phyloP scores from a whole-genome alignment of 345 rosid species.

The Euclidium syriacum region DNA sequence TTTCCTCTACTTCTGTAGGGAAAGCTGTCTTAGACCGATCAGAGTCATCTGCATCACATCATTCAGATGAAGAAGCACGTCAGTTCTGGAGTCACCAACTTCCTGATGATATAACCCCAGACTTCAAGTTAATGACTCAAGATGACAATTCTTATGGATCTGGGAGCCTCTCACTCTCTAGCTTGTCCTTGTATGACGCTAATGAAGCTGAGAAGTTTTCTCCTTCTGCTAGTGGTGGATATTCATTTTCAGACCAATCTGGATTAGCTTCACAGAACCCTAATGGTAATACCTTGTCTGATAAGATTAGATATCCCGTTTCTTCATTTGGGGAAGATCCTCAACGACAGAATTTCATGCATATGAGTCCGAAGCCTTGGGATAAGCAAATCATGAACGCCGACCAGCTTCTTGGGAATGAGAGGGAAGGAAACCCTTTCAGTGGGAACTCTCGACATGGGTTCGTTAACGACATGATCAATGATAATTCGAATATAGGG shows the following conservation, averaged over 20 bases:
- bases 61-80: conserved; percentile 89
- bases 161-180: conserved; percentile 62
- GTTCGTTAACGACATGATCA: conserved; percentile 47
- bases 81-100: conserved; percentile 93
- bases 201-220: conserved; percentile 50
- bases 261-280: conserved; percentile 46
- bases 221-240: conserved; percentile 49
- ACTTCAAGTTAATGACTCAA: conserved; percentile 73
- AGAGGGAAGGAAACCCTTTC: conserved; percentile 47
- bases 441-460: conserved; percentile 50
- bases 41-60: conserved; percentile 67
- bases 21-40: conserved; percentile 68
- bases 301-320: conserved; percentile 50
- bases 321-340: conserved; percentile 65
- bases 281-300: conserved; percentile 52
- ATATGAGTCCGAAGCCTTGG: conserved; percentile 59
- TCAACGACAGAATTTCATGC: conserved; percentile 39
- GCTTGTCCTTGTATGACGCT: conserved; percentile 62
- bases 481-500: conserved; percentile 48
- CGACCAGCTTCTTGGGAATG: conserved; percentile 54
- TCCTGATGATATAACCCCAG: conserved; percentile 95
- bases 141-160: conserved; percentile 56
- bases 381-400: conserved; percentile 61
- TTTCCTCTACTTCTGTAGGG: conserved; percentile 53
- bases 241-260: conserved; percentile 40